These are phyloP conservation scores for Hyphopichia khmerensis DNA, from an alignment of 1,139 yeast species.

Conservation along the genomic window DNA sequence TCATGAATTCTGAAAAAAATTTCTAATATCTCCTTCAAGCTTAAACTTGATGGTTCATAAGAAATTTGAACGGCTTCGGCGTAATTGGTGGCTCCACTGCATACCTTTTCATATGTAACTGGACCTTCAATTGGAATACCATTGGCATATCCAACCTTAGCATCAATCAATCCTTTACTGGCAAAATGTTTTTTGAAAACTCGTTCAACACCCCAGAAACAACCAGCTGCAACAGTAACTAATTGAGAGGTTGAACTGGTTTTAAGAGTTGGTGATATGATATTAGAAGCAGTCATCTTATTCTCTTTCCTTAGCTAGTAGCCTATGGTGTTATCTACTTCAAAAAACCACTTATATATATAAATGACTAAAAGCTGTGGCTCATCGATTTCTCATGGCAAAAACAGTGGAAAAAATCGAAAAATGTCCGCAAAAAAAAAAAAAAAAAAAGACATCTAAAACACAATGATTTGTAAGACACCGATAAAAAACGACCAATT, in stretches of 20 bases:
- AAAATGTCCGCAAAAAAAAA: neutral
- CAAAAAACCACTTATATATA: neutral
- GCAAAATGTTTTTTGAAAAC: slow-evolving; percentile 68
- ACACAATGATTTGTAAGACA: no score
- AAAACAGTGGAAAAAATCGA: neutral
- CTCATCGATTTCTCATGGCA: slow-evolving; percentile 1
- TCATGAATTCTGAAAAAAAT: slow-evolving; percentile 93
- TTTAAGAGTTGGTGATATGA: slow-evolving; percentile 35
- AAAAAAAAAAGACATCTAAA: no score
- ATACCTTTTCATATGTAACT: slow-evolving; percentile 77
- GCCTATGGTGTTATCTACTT: no score
- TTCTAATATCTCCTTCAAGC: slow-evolving; percentile 64
- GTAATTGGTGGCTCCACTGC: slow-evolving; percentile 67
- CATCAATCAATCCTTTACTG: slow-evolving; percentile 66
- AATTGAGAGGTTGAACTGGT: slow-evolving; percentile 44
- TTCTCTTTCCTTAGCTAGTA: no score
- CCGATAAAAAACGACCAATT: neutral
- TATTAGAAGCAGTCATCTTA: slow-evolving; percentile 13
- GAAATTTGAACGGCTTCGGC: slow-evolving; percentile 83
- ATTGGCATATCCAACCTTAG: slow-evolving; percentile 88
- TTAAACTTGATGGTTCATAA: slow-evolving; percentile 66
- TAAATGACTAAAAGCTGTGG: no score
- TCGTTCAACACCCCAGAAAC: slow-evolving; percentile 96
- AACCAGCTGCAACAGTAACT: slow-evolving; percentile 74
- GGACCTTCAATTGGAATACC: slow-evolving; percentile 49